Conservation (phyloP, 768 basidiomycete genomes). For the Trametes elegans region DNA sequence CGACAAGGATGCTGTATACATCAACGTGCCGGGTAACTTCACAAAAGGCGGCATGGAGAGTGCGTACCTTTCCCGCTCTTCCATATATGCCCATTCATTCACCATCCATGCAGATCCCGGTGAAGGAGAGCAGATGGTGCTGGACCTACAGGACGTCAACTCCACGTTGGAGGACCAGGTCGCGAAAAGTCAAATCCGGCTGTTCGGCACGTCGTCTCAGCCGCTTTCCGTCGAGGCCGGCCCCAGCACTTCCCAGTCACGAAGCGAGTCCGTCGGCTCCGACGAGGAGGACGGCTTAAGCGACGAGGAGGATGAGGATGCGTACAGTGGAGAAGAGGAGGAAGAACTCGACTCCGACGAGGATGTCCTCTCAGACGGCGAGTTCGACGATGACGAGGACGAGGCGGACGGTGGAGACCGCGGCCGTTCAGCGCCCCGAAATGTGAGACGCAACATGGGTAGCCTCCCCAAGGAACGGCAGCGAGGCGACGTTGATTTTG, state of each 20-base stretch:
- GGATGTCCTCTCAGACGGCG: conserved; percentile 4
- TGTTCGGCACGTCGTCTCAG: conserved; percentile 80
- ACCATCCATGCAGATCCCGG: conserved; percentile 56
- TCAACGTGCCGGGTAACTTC: conserved; percentile 96
- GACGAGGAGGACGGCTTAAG: conserved; percentile 5
- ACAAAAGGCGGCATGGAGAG: conserved; percentile 70
- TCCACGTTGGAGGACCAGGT: conserved; percentile 84
- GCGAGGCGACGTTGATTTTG: conserved; percentile 56
- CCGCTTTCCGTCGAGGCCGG: conserved; percentile 49
- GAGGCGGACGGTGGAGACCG: conserved; percentile 30
- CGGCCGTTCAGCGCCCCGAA: conserved; percentile 52
- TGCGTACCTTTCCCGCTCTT: conserved; percentile 30
- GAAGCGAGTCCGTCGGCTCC: too few relatives aligned
- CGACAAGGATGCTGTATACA: conserved; percentile 98
- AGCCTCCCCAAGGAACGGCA: conserved; percentile 37
- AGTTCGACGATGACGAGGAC: conserved; percentile 19
- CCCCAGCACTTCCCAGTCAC: conserved; percentile 20
- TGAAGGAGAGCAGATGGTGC: conserved; percentile 97
- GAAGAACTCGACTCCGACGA: conserved; percentile 11
- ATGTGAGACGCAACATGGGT: conserved; percentile 37
- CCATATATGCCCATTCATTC: too few relatives aligned
- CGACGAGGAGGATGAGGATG: conserved; percentile 35
- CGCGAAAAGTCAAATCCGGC: conserved; percentile 72
- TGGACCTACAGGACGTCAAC: conserved; percentile 87
- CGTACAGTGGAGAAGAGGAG: conserved; percentile 26